Evolutionary conservation across 305 asterid genomes (phyloP).

Genomic region (Solanum chacoense): DNA sequence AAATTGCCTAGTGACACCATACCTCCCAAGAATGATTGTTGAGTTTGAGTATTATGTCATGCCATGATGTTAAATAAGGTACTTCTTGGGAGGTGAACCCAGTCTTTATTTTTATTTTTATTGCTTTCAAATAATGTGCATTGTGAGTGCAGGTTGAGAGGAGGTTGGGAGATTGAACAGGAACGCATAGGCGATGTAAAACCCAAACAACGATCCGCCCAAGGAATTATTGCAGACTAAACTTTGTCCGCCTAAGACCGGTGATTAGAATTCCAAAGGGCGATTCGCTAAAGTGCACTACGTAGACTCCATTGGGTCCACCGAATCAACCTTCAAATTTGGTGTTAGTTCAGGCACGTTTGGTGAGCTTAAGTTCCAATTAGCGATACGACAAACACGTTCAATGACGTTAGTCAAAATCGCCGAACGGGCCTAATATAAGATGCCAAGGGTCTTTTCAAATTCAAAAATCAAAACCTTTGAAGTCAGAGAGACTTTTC

Average conservation of each 20-base stretch:
- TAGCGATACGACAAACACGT: not conserved
- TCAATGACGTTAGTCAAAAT: not conserved
- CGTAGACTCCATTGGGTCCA: not conserved
- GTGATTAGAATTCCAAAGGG: not conserved
- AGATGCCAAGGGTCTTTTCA: not conserved
- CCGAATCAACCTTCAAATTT: not conserved
- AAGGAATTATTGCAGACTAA: not conserved
- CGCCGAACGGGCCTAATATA: not conserved
- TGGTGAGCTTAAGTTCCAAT: not conserved
- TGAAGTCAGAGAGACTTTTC: not conserved
- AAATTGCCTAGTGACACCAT: too few species aligned
- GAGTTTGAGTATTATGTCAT: too few species aligned
- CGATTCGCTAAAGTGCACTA: not conserved
- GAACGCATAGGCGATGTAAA: not conserved
- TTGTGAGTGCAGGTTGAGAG: not conserved
- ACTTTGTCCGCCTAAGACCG: not conserved
- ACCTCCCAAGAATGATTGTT: too few species aligned
- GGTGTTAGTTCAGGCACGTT: not conserved
- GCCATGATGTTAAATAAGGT: not conserved
- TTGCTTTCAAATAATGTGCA: not conserved
- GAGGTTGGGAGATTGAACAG: not conserved
- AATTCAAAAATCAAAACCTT: not conserved
- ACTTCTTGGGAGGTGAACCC: not conserved
- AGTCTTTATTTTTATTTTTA: too few species aligned
- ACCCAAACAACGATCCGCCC: not conserved